These are phyloP conservation scores for Penicillium sp. DNA, from an alignment of 2,329 filamentous ascomycete genomes.

Conservation along the genomic window DNA sequence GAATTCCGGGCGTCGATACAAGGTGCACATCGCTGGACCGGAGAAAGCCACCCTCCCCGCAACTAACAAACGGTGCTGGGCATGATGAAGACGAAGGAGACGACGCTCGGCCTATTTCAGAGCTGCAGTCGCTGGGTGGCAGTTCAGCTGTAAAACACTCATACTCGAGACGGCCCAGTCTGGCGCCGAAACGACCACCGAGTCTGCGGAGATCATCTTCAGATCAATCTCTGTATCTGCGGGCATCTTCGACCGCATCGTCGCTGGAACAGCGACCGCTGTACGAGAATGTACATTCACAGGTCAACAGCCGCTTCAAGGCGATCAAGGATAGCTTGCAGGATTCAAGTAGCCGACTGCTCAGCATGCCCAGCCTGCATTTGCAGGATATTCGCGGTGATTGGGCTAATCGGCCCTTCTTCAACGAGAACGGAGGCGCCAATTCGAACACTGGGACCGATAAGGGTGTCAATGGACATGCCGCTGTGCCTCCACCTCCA, in stretches of 20 bases:
- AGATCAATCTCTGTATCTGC: slow-evolving; percentile 72
- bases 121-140: slow-evolving; percentile 29
- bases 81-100: slow-evolving; percentile 26
- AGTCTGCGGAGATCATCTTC: slow-evolving; percentile 63
- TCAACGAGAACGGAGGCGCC: slow-evolving; percentile 26
- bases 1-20: background rate
- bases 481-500: slow-evolving; percentile 11
- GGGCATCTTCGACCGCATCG: slow-evolving; percentile 72
- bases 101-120: slow-evolving; percentile 30
- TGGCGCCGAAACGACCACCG: slow-evolving; percentile 25
- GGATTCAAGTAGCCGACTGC: slow-evolving; percentile 71
- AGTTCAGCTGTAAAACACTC: slow-evolving; percentile 34
- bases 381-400: slow-evolving; percentile 40
- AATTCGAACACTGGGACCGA: slow-evolving; percentile 10
- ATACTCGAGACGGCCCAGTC: slow-evolving; percentile 29
- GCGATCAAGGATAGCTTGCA: slow-evolving; percentile 85
- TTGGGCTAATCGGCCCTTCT: slow-evolving; percentile 35
- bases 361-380: slow-evolving; percentile 47
- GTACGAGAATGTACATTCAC: slow-evolving; percentile 76
- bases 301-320: slow-evolving; percentile 85
- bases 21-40: slow-evolving; percentile 21
- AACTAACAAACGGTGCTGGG: slow-evolving; percentile 7
- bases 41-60: slow-evolving; percentile 5
- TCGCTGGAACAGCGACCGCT: slow-evolving; percentile 80
- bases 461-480: slow-evolving; percentile 10